Base-by-base conservation (phyloP, 768 basidiomycete species). In the Tulasnella sp. region DNA sequence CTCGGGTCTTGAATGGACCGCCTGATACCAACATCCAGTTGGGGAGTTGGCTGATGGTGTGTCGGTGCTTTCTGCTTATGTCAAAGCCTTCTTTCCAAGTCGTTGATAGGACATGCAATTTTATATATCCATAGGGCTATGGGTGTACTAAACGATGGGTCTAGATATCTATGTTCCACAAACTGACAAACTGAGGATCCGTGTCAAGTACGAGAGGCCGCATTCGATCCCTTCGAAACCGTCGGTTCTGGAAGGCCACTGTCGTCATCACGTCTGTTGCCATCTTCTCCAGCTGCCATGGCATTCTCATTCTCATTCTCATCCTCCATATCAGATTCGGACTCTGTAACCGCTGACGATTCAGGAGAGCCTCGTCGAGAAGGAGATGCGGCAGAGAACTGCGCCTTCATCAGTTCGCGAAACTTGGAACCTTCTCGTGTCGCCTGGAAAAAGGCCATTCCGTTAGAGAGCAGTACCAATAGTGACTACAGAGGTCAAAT, bases 321-420 rank as follows among this genome's bases (percentile, higher is more conserved):
- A 17, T n/a, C 54, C 22, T 24, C 19, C 15, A n/a, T 42, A 24
- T 44, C 54, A 9, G 4, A 4, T n/a, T 45, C 54, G 22, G 29
- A 38, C 29, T 56, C 54, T 3, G 19, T 42, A 21, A 43, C 42
- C 25, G 41, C 42, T 24, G 34, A 38, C 12, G 43, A 19, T 24
- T 38, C 41, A 5, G 41, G 29, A 46, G 19, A 56, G 38, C 22
- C 25, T 22, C 11, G 31, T 19, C 41, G 59, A 19, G 67, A 62
- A 8, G 65, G 63, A 24, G 63, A 60, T 5, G 73, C 74, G 3
- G 85, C 78, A 60, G 73, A 79, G 46, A 94, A 73, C 67, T 96
- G 92, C 2, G 91, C 89, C 22, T 89, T 87, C 91, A 96, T 92
- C 49, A 96, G 76, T 7, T 75, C 73, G 10, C 90, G 79, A 76